Conservation (phyloP, 2,329 filamentous ascomycete species). For the Tolypocladium tundrense region DNA sequence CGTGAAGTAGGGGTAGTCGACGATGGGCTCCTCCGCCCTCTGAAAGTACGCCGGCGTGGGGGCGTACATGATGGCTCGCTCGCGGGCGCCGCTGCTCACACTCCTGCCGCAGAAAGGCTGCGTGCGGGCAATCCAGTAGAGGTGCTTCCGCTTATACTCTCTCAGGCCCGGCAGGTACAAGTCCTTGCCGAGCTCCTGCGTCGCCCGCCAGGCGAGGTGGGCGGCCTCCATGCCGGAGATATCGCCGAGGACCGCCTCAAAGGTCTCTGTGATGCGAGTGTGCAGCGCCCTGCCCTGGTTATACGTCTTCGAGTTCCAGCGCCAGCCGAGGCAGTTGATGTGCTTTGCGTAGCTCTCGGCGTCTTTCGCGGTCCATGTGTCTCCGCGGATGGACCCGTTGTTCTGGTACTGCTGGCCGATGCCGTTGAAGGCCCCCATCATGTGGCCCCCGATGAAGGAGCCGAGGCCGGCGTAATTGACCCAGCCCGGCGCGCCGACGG, state of each 20-base stretch:
- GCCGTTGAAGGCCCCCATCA: conserved; percentile 6
- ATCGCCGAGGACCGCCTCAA: conserved; percentile 3
- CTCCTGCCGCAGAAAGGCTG: conserved; percentile 39
- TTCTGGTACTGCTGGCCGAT: conserved; percentile 13
- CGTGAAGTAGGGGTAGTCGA: not conserved
- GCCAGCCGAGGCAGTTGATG: conserved; percentile 4
- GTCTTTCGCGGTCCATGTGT: conserved; percentile 17
- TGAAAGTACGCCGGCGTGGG: not conserved
- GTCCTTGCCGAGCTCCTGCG: not conserved
- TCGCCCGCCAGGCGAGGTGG: conserved; percentile 44
- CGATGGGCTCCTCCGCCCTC: not conserved
- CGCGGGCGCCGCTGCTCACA: not conserved
- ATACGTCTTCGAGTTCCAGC: not conserved
- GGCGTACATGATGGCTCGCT: not conserved
- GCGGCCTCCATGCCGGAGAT: conserved; percentile 37
- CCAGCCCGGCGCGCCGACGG: conserved; percentile 2
- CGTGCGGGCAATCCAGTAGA: conserved; percentile 49
- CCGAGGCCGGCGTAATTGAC: conserved; percentile 8
- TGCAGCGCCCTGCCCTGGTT: not conserved
- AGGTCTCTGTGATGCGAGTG: not conserved
- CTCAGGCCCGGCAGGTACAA: conserved; percentile 38
- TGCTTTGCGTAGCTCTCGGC: not conserved
- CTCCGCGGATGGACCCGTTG: conserved; percentile 51
- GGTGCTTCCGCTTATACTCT: conserved; percentile 39
- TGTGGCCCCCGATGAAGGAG: conserved; percentile 4